Percentiles rank a stretch among this genome's conserved stretches.
Evolutionary conservation across 805 yeast species (phyloP).

Genomic region (Yarrowia osloensis): DNA sequence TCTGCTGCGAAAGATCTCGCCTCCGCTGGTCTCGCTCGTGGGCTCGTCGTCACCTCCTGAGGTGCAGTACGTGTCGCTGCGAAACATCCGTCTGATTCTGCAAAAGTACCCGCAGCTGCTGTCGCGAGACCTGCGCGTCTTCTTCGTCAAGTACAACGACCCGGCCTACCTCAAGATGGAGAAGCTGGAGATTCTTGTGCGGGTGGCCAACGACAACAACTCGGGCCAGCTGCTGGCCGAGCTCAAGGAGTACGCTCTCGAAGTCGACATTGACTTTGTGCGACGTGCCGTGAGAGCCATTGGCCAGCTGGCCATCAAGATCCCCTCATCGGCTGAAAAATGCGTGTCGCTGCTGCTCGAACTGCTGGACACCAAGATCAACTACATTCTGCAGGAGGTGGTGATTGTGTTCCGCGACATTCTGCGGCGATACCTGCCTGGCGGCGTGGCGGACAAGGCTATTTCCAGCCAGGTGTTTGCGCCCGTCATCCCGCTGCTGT

Average conservation of each 20-base stretch:
- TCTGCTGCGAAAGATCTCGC: constrained; percentile 63
- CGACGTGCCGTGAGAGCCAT: constrained; percentile 85
- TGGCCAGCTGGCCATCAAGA: constrained; percentile 83
- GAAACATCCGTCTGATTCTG: constrained; percentile 76
- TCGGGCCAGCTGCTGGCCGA: constrained; percentile 68
- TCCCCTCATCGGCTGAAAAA: constrained; percentile 56
- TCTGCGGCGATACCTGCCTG: constrained; percentile 73
- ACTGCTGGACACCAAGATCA: constrained; percentile 62
- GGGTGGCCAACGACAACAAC: constrained; percentile 69
- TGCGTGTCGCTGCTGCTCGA: constrained; percentile 66
- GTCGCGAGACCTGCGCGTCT: constrained; percentile 60
- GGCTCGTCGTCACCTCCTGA: constrained; percentile 87
- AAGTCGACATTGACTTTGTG: constrained; percentile 82
- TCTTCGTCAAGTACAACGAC: constrained; percentile 81
- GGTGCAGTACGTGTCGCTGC: constrained; percentile 74
- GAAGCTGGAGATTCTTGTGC: constrained; percentile 80
- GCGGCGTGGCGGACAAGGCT: constrained; percentile 66
- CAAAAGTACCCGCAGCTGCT: constrained; percentile 64
- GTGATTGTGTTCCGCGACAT: constrained; percentile 75
- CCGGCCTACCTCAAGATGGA: constrained; percentile 88
- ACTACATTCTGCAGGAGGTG: constrained; percentile 81
- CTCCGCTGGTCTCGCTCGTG: constrained; percentile 66
- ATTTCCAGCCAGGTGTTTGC: constrained; percentile 56
- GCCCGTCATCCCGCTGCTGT: constrained; percentile 47
- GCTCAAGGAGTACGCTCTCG: constrained; percentile 82